Percentiles rank a stretch among this genome's conserved stretches.
phyloP scores from a whole-genome alignment of 768 basidiomycete species.

The Rhizopogon roseolus region DNA sequence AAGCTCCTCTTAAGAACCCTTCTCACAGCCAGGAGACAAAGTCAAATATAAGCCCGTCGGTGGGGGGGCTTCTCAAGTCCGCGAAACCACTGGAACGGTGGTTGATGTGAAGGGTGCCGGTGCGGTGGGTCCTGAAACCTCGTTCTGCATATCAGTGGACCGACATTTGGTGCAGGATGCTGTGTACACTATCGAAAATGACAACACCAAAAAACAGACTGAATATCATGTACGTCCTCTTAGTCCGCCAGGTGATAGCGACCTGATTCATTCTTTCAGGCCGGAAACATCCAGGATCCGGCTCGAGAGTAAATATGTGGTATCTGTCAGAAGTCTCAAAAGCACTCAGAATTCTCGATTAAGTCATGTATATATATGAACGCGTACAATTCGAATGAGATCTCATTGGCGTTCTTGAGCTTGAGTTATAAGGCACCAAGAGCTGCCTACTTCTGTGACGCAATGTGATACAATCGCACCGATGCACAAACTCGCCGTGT shows the following conservation, averaged over 20 bases:
- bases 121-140: constrained; percentile 21
- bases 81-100: constrained; percentile 33
- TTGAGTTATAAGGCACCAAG: too few species aligned
- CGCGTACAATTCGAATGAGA: too few species aligned
- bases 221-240: constrained; percentile 27
- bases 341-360: neutral
- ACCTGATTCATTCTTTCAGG: neutral
- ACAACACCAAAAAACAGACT: constrained; percentile 38
- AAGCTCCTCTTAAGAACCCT: neutral
- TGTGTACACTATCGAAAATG: constrained; percentile 36
- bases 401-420: too few species aligned
- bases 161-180: constrained; percentile 17
- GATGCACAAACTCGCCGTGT: too few species aligned
- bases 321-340: neutral
- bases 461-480: too few species aligned
- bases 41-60: constrained; percentile 43
- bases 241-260: too few species aligned
- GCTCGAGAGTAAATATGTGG: neutral
- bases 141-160: neutral
- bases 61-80: constrained; percentile 32
- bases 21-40: constrained; percentile 30
- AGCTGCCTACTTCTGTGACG: too few species aligned
- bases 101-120: constrained; percentile 27
- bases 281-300: neutral
- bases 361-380: too few species aligned